Conservation (phyloP, 306 rosid genomes). For the Fragaria ananassa region DNA sequence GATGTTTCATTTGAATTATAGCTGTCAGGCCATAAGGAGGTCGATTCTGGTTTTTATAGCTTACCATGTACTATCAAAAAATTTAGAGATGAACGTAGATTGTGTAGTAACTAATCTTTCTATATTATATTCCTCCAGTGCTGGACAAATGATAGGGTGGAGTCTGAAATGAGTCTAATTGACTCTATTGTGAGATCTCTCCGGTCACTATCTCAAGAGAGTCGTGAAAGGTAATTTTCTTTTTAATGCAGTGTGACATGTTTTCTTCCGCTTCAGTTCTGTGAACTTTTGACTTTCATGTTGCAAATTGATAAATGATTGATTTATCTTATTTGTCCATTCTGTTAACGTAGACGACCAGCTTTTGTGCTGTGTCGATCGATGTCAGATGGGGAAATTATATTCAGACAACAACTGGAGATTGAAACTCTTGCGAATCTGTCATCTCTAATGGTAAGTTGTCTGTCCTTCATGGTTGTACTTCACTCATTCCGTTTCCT, state of each 20-base stretch:
- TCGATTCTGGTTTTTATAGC: neutral
- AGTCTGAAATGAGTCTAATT: slow-evolving; percentile 65
- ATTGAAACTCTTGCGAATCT: slow-evolving; percentile 73
- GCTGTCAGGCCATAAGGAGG: neutral
- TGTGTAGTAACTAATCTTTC: neutral
- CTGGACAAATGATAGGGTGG: slow-evolving; percentile 77
- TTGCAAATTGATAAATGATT: neutral
- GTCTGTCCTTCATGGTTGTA: neutral
- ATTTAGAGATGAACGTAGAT: neutral
- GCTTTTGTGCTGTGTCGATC: slow-evolving; percentile 38
- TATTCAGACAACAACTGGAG: slow-evolving; percentile 50
- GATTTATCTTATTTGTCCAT: neutral
- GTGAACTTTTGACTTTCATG: neutral
- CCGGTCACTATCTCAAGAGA: slow-evolving; percentile 89
- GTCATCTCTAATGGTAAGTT: slow-evolving; percentile 55
- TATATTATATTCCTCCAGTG: slow-evolving; percentile 35
- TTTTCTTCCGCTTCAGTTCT: neutral
- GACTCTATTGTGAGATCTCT: slow-evolving; percentile 72
- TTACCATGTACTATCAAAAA: neutral
- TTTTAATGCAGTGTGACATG: neutral
- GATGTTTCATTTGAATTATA: neutral
- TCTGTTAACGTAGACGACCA: slow-evolving; percentile 30
- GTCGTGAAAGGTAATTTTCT: slow-evolving; percentile 64
- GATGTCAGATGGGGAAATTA: slow-evolving; percentile 22
- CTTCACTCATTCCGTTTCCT: neutral